Base-by-base conservation (phyloP, 352 stramenopile species). In the Pythium chondricola region DNA sequence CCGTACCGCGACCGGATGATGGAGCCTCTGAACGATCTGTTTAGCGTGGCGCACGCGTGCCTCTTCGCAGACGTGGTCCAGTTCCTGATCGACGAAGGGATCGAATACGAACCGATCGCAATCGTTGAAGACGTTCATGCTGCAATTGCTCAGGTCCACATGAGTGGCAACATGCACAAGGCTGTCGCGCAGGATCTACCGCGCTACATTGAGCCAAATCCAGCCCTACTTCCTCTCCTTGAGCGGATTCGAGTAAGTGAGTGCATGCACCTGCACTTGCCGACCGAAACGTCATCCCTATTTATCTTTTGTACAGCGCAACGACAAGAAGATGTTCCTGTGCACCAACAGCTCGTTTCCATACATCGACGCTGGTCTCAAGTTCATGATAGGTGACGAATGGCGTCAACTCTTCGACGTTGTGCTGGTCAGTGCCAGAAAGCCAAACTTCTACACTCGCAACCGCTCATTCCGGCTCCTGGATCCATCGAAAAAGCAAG, bases 11-110 rank as follows among this genome's bases (percentile, higher is more conserved):
- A 85, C 45, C 74, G 82, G 17, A 85, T 84, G 26, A 88, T 98
- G 50, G 93, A 97, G 67, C 89, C 89, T 8, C 59, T 98, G 7
- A 97, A 97, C 65, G 92, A 98, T 60, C 63, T 97, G 11, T 98
- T 98, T 56, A 89, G 68, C 48, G 94, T 97, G 55, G 85, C 92
- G 0, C 89, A 98, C 56, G 95, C 88, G 29, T 97, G 89, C 51
- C 59, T 98, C 8, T 96, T 98, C 65, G 90, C 89, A 0, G 89
- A 98, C 55, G 88, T 95, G 11, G 80, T 96, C 18, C 88, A 98
- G 64, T 97, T 87, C 58, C 93, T 98, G 46, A 79, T 95, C 11
- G 83, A 96, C 56, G 63, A 72, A 2, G 64, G 90, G 32, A 96
- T 97, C 39, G 76, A 91, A 25, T 98, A 92, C 61, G 90, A 90